Base-by-base conservation (phyloP, 2,329 filamentous ascomycete species). In the Ophiostoma pallidulum region DNA sequence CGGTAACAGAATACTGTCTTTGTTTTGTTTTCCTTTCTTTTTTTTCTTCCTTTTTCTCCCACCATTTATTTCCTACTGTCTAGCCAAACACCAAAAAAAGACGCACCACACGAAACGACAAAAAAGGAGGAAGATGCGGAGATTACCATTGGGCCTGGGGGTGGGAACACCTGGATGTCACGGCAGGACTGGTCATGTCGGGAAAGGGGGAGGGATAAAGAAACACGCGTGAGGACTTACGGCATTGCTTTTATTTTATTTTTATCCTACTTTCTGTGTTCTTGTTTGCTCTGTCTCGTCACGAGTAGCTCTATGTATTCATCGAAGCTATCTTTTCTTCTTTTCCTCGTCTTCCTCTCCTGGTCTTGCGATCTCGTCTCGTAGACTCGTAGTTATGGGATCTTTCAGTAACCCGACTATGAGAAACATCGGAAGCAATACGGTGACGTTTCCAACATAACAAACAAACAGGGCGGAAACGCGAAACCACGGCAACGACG, bases 161-260 rank as follows among this genome's bases (percentile, higher is more conserved):
- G 35, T 18, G 9, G 14, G 4, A 22, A 45, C 7, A 16, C 18
- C 8, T 14, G 18, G 8, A 26, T 20, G 14, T 33, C 6, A 39
- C 36, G 43, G 19, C 43, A 45, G 12, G 42, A 24, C 43, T 39
- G 43, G 43, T 20, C 19, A 18, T 39, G 43, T 45, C 19, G 35
- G 18, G n/a, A 22, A 19, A 24, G 32, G 33, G 28, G 32, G 33
- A 26, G 18, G 24, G 24, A 48, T 22, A 19, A 18, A 43, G 38
- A 24, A 47, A 35, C 42, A 40, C 24, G 44, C 54, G 56, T 47
- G 54, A 47, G 22, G 22, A 54, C 50, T 51, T 18, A 38, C 35
- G 35, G 32, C 29, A 38, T 32, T 31, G 10, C 8, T 52, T 49
- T 53, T 43, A 45, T 24, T 48, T 41, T 53, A 53, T 18, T 55